Percentiles rank a stretch among this genome's conserved stretches.
Conservation (phyloP, 345 rosid genomes). For the Hibiscus syriacus region DNA sequence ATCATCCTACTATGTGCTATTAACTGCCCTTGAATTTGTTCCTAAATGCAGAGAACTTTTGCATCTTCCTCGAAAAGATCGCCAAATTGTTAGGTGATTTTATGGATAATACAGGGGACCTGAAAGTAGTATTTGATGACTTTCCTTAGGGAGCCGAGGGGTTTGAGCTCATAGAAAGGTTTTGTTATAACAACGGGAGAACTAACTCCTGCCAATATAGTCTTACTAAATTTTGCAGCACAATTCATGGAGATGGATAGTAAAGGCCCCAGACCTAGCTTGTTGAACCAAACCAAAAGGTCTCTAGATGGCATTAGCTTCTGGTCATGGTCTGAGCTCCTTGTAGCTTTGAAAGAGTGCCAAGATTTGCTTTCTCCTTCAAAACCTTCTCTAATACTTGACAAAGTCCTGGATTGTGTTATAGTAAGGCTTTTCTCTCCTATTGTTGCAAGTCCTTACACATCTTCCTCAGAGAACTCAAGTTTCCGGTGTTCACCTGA, state of each 20-base stretch:
- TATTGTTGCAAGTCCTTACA: slow-evolving; percentile 19
- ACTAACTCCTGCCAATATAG: slow-evolving; percentile 26
- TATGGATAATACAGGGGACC: slow-evolving; percentile 7
- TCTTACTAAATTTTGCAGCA: slow-evolving; percentile 32
- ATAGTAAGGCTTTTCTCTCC: slow-evolving; percentile 25
- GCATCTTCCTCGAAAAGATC: slow-evolving; percentile 32
- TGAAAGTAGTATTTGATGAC: slow-evolving; percentile 40
- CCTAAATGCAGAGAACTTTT: slow-evolving; percentile 27
- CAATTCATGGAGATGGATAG: slow-evolving; percentile 38
- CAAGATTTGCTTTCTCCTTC: slow-evolving; percentile 25
- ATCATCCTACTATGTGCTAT: background rate
- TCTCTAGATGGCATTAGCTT: slow-evolving; percentile 28
- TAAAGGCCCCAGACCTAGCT: slow-evolving; percentile 4
- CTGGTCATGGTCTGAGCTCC: slow-evolving; percentile 58
- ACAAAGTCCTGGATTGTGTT: slow-evolving; percentile 28
- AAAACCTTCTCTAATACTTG: slow-evolving; percentile 22
- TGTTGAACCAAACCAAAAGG: slow-evolving; percentile 25
- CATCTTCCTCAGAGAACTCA: slow-evolving; percentile 28
- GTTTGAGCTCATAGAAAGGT: slow-evolving; percentile 48
- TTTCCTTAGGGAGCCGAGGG: slow-evolving; percentile 54
- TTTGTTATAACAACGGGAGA: slow-evolving; percentile 39
- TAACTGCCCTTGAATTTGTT: background rate
- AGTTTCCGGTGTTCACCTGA: slow-evolving; percentile 27
- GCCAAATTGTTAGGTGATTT: slow-evolving; percentile 20
- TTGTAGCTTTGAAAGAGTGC: slow-evolving; percentile 35